These are phyloP conservation scores for Corymbia maculata DNA, from an alignment of 345 rosid species.

Conservation along the genomic window DNA sequence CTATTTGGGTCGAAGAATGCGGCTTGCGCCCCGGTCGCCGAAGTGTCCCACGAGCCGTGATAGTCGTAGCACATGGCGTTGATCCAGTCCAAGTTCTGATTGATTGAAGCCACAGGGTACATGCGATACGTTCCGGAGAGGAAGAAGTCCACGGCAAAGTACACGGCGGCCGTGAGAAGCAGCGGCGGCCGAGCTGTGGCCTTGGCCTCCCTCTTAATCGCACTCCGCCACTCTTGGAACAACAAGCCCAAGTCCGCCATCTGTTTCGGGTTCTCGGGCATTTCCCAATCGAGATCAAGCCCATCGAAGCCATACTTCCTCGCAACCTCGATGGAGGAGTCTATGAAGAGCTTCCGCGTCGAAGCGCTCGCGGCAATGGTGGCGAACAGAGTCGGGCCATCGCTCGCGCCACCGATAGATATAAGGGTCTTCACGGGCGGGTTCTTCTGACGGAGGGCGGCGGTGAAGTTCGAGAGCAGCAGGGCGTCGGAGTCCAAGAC, in stretches of 20 bases:
- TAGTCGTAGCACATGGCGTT: conserved; percentile 20
- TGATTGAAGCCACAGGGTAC: conserved; percentile 7
- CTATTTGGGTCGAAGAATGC: conserved; percentile 6
- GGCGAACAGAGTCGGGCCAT: conserved; percentile 1
- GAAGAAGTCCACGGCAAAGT: conserved; percentile 10
- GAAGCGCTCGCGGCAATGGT: background rate
- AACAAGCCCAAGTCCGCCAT: conserved; percentile 10
- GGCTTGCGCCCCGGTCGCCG: conserved; percentile 17
- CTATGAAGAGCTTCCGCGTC: conserved; percentile 4
- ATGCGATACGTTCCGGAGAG: background rate
- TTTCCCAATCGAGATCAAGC: conserved; percentile 20
- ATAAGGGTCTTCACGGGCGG: conserved; percentile 16
- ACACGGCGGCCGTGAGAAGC: conserved; percentile 20
- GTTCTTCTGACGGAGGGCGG: background rate
- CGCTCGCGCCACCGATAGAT: conserved; percentile 13
- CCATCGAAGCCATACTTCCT: conserved; percentile 15
- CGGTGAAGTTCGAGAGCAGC: conserved; percentile 1
- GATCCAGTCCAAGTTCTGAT: conserved; percentile 6
- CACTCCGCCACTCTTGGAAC: conserved; percentile 14
- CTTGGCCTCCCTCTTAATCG: background rate
- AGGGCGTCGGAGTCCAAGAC: background rate
- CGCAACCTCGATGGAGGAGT: conserved; percentile 8
- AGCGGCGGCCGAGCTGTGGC: conserved; percentile 1
- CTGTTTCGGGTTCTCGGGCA: conserved; percentile 2
- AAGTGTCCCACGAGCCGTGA: conserved; percentile 18